Evolutionary conservation across 192 early-diverging fungal genomes (phyloP), one percentile per base, ranked within the genome.

Genomic region (Entophlyctis luteolus): DNA sequence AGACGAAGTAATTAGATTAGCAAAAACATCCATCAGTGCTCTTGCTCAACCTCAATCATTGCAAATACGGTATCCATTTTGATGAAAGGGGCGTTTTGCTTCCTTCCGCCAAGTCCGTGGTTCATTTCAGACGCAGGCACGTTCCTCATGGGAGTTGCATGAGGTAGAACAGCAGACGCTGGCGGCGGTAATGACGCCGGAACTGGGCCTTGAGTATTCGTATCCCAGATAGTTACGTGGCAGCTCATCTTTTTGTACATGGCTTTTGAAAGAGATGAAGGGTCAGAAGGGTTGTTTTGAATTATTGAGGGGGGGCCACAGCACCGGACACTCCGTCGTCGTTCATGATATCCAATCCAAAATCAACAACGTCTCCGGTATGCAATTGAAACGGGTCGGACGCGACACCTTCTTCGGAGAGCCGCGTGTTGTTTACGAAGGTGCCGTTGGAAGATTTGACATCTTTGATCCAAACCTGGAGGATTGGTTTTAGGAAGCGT

Each of bases 361-460:
- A 91, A 45, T 91, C 90, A 2, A 93, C 68, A 39, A 70, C 45
- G 53, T 88, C 90, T 35, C 80, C 83, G 25, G 81, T 71, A 39
- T 78, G 76, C 49, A 93, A 60, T 59, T 87, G 81, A 37, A 77
- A 56, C 0, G 87, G 79, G 2, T 62, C 79, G 66, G 84, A 85
- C 62, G 85, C 81, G 20, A 75, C 67, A 48, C 79, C 77, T 69
- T 91, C 91, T 2, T 83, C 81, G 35, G 83, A 85, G 22, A 93
- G 71, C 49, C 91, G 73, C 16, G 77, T 72, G 14, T 81, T 84
- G 67, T 93, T 91, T 23, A 93, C 58, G 71, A 92, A 93, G 0
- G 91, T 93, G 16, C 91, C 91, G 66, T 93, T 93, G 59, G 83
- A 86, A 1, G 88, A 90, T 62, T 86, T 86, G 20, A 87, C 78